These are phyloP conservation scores for Astrocystis sublimbata DNA, from an alignment of 495 filamentous ascomycete species.

Conservation along the genomic window DNA sequence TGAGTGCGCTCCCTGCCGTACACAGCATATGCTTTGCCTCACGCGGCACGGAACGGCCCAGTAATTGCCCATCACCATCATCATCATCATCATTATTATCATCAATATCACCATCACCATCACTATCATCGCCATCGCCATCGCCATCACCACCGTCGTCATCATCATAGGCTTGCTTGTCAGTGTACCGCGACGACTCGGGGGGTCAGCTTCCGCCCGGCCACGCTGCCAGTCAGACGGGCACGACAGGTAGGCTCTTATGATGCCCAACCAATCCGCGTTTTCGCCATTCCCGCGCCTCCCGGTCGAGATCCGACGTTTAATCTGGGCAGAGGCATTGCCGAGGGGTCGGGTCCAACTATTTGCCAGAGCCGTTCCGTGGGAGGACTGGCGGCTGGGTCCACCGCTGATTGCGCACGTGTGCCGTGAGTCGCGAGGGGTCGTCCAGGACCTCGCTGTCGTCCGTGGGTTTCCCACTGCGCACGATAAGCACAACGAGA, in stretches of 20 bases:
- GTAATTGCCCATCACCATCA: not conserved
- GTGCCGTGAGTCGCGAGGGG: slow-evolving; percentile 29
- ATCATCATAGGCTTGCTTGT: no score
- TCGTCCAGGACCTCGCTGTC: slow-evolving; percentile 25
- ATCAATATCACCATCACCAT: no score
- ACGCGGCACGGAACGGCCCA: slow-evolving; percentile 1
- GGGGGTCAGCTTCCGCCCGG: not conserved
- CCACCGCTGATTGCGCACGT: slow-evolving; percentile 30
- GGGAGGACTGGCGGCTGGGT: slow-evolving; percentile 34
- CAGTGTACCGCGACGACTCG: not conserved
- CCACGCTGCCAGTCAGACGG: not conserved
- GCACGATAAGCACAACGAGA: slow-evolving; percentile 30
- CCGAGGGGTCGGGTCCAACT: slow-evolving; percentile 32
- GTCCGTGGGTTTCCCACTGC: slow-evolving; percentile 34
- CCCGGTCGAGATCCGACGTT: slow-evolving; percentile 31
- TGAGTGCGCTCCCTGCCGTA: not conserved
- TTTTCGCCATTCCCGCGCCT: slow-evolving; percentile 31
- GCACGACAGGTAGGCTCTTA: no score
- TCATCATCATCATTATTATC: no score
- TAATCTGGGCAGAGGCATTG: slow-evolving; percentile 31
- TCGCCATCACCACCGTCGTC: no score
- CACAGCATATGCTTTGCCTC: slow-evolving; percentile 9
- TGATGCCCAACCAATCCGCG: slow-evolving; percentile 24
- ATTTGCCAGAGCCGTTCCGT: slow-evolving; percentile 33
- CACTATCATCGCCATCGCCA: no score